These are phyloP conservation scores for Magnusiomyces starmeri DNA, from an alignment of 1,139 yeast species.

Conservation along the genomic window DNA sequence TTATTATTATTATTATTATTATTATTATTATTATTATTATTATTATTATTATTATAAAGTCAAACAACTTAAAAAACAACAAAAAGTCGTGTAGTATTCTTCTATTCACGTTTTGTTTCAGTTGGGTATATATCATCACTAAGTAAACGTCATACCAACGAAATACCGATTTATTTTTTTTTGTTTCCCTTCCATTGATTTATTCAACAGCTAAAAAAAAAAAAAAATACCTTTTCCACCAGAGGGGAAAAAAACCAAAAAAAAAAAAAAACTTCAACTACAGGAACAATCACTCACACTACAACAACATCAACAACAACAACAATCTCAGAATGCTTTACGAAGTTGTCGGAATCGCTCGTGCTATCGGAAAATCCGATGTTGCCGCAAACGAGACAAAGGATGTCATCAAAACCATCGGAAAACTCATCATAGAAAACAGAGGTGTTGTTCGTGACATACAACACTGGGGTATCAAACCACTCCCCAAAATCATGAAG, in stretches of 20 bases:
- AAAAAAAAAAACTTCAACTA: no score
- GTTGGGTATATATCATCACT: no score
- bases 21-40: background rate
- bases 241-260: no score
- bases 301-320: no score
- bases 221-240: background rate
- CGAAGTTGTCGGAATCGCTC: conserved; percentile 84
- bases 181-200: no score
- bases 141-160: no score
- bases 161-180: no score
- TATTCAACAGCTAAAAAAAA: background rate
- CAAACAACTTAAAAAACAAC: background rate
- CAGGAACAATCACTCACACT: no score
- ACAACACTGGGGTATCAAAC: conserved; percentile 68
- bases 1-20: background rate
- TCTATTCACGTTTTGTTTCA: no score
- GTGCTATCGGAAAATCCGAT: conserved; percentile 35
- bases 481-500: conserved; percentile 72
- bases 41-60: background rate
- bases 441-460: conserved; percentile 88
- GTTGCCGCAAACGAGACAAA: conserved; percentile 29
- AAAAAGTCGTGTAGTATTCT: no score
- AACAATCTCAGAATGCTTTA: conserved; percentile 53
- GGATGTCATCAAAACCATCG: conserved; percentile 70
- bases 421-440: conserved; percentile 73